Percentiles rank a stretch among this genome's conserved stretches.
Evolutionary conservation across 371 early-diverging fungal species (phyloP).

Genomic region (Apophysomyces sp.): DNA sequence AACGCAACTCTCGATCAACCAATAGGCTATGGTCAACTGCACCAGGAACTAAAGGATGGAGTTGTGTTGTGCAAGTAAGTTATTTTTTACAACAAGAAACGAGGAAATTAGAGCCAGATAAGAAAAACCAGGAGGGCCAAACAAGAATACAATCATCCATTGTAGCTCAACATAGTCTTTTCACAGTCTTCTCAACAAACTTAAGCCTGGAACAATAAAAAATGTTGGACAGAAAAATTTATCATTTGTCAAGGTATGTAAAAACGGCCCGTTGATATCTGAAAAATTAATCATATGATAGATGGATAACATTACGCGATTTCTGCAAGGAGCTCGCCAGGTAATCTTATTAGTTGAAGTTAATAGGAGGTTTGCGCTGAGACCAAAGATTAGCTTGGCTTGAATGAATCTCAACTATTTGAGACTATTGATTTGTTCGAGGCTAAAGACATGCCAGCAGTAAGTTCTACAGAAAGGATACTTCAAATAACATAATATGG

Average conservation of each 20-base stretch:
- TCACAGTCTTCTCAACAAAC: slow-evolving; percentile 41
- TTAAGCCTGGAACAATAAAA: slow-evolving; percentile 46
- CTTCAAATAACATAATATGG: neutral
- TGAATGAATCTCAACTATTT: slow-evolving; percentile 84
- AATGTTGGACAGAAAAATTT: slow-evolving; percentile 45
- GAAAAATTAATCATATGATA: slow-evolving; percentile 14
- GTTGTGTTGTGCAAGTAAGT: slow-evolving; percentile 51
- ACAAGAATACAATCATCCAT: neutral
- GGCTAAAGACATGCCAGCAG: slow-evolving; percentile 83
- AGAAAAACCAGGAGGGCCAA: slow-evolving; percentile 1
- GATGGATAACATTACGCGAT: slow-evolving; percentile 85
- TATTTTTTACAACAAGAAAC: neutral
- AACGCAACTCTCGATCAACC: slow-evolving; percentile 17
- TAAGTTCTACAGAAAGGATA: slow-evolving; percentile 25
- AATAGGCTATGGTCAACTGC: slow-evolving; percentile 43
- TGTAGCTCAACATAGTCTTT: neutral
- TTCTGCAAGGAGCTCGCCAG: slow-evolving; percentile 62
- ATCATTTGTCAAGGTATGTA: slow-evolving; percentile 40
- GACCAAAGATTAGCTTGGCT: slow-evolving; percentile 55
- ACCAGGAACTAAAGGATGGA: slow-evolving; percentile 45
- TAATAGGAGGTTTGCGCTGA: neutral
- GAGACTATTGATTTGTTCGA: slow-evolving; percentile 93
- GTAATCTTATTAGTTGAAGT: slow-evolving; percentile 13
- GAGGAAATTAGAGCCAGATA: neutral
- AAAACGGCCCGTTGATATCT: neutral